A percentile compares a stretch with the other conserved stretches of the same genome.
Conservation (phyloP, 1,284 basidiomycete species). For the Ceratobasidium sp. region DNA sequence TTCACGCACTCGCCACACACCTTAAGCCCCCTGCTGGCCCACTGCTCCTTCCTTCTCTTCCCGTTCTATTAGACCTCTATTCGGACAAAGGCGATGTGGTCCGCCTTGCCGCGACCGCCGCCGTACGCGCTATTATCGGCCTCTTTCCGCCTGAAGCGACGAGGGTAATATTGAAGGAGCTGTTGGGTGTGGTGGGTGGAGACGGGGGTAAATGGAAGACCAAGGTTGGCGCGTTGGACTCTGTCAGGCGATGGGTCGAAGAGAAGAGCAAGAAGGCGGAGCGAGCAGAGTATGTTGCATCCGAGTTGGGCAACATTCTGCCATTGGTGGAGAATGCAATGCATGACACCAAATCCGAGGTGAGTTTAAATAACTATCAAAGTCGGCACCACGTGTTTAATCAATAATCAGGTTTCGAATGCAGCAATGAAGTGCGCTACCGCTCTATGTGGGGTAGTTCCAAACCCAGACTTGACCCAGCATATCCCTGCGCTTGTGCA, state of each 20-base stretch:
- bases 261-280: slow-evolving; percentile 75
- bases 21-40: slow-evolving; percentile 83
- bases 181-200: slow-evolving; percentile 63
- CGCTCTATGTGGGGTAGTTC: slow-evolving; percentile 89
- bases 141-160: slow-evolving; percentile 87
- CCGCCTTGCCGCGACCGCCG: slow-evolving; percentile 79
- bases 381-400: slow-evolving; percentile 29
- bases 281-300: slow-evolving; percentile 84
- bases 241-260: slow-evolving; percentile 78
- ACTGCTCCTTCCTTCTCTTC: slow-evolving; percentile 82
- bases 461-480: slow-evolving; percentile 92
- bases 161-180: slow-evolving; percentile 76
- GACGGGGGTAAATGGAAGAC: slow-evolving; percentile 87
- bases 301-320: slow-evolving; percentile 83
- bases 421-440: slow-evolving; percentile 95
- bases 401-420: slow-evolving; percentile 73
- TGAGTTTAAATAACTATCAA: slow-evolving; percentile 54
- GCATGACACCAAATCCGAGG: slow-evolving; percentile 98
- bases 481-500: slow-evolving; percentile 93
- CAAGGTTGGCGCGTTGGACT: slow-evolving; percentile 94
- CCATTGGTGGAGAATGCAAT: slow-evolving; percentile 91
- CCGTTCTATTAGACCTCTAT: slow-evolving; percentile 84
- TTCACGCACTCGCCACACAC: slow-evolving; percentile 78
- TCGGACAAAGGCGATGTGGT: slow-evolving; percentile 97
- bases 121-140: slow-evolving; percentile 88